Conservation (phyloP, 73 alveolate genomes). For the Durusdinium trenchii region DNA sequence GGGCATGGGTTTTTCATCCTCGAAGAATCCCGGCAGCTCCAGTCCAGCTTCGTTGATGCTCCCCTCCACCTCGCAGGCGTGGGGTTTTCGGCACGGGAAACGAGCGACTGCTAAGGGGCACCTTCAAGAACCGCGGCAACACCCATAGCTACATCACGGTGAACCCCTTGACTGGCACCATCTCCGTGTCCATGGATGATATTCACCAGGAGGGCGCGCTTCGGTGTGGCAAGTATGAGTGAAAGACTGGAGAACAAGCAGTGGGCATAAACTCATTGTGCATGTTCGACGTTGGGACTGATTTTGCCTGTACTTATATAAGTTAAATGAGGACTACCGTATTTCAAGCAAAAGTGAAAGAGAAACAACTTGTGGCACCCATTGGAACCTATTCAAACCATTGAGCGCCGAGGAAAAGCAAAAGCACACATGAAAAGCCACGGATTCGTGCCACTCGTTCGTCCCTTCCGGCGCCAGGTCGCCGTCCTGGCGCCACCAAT, state of each 20-base stretch:
- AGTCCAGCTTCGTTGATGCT: no score
- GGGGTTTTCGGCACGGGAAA: background rate
- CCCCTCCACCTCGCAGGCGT: no score
- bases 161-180: conserved; percentile 60
- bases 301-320: background rate
- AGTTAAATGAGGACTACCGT: no score
- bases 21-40: no score
- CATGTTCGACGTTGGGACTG: background rate
- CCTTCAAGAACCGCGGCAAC: conserved; percentile 33
- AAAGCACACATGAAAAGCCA: background rate
- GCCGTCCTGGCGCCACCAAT: background rate
- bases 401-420: background rate
- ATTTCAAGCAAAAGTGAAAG: background rate
- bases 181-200: conserved; percentile 53
- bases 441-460: background rate
- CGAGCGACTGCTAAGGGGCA: background rate
- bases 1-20: no score
- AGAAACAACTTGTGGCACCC: background rate
- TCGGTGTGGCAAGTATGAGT: background rate
- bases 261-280: background rate
- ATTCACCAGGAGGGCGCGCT: background rate
- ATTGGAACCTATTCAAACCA: background rate
- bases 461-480: background rate
- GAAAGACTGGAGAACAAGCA: background rate
- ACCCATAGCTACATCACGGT: conserved; percentile 65